Evolutionary conservation across 2,329 filamentous ascomycete genomes (phyloP).

Genomic region (Clonostachys sp.): DNA sequence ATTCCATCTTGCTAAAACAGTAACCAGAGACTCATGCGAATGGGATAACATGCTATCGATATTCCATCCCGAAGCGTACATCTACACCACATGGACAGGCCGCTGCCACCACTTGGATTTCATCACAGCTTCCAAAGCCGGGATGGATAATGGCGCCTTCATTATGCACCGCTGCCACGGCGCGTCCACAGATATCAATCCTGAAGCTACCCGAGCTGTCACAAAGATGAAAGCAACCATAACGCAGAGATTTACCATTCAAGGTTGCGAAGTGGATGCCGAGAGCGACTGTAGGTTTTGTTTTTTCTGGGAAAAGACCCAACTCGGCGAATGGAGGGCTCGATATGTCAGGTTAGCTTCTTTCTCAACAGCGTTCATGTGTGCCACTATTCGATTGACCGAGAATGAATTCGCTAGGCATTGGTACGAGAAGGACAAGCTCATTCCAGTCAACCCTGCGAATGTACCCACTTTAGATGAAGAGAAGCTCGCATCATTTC

Average conservation of each 20-base stretch:
- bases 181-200: conserved; percentile 32
- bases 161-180: conserved; percentile 39
- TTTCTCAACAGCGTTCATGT: too few species aligned
- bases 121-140: conserved; percentile 27
- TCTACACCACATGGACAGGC: conserved; percentile 47
- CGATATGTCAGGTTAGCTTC: conserved; percentile 1
- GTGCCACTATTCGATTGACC: too few species aligned
- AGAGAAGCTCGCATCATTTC: conserved; percentile 29
- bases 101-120: conserved; percentile 30
- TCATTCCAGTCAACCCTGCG: conserved; percentile 35
- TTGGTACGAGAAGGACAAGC: conserved; percentile 49
- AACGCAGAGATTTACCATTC: conserved; percentile 38
- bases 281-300: conserved; percentile 40
- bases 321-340: conserved; percentile 29
- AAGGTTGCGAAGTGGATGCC: conserved; percentile 34
- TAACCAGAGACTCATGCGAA: conserved; percentile 37
- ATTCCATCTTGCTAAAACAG: too few species aligned
- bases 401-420: conserved; percentile 28
- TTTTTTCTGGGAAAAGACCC: conserved; percentile 36
- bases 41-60: conserved; percentile 47
- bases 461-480: conserved; percentile 33
- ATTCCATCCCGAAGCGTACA: conserved; percentile 39
- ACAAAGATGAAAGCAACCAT: conserved; percentile 47
- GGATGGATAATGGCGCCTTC: conserved; percentile 33
- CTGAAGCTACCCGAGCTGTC: conserved; percentile 29